These are phyloP conservation scores for Fraxinus platypoda DNA, from an alignment of 305 asterid genomes.

Conservation along the genomic window DNA sequence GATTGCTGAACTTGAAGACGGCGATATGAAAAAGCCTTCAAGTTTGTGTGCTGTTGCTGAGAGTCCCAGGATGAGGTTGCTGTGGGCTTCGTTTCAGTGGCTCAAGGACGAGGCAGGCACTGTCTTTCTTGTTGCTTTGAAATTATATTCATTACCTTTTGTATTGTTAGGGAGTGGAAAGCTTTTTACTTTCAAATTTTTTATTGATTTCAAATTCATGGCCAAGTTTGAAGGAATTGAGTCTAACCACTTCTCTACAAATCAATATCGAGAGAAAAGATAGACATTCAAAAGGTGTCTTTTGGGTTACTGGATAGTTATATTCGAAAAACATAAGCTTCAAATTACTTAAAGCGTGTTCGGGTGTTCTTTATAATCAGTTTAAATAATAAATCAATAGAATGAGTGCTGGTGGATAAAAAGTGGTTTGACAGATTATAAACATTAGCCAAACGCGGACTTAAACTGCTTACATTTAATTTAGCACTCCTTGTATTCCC, in stretches of 20 bases:
- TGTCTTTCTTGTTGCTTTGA: constrained; percentile 30
- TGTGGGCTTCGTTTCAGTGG: constrained; percentile 82
- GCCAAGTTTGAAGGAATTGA: neutral
- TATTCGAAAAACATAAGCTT: neutral
- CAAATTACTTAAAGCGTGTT: neutral
- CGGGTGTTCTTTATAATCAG: neutral
- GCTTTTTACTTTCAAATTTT: neutral
- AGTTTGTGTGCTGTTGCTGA: constrained; percentile 78
- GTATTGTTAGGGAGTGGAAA: constrained; percentile 9
- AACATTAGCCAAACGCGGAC: neutral
- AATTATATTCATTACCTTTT: constrained; percentile 17
- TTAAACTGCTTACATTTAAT: neutral
- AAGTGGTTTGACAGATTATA: neutral
- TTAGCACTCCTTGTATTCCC: neutral
- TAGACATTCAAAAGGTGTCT: constrained; percentile 1
- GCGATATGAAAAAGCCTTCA: constrained; percentile 47
- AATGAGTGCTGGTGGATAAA: neutral
- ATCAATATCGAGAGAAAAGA: constrained; percentile 11
- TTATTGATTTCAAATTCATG: constrained; percentile 8
- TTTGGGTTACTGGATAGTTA: constrained; percentile 8
- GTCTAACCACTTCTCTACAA: constrained; percentile 12
- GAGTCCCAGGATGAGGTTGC: constrained; percentile 78
- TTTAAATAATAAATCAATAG: neutral
- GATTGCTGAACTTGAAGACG: constrained; percentile 41
- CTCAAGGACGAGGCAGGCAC: constrained; percentile 86